A percentile compares a stretch with the other conserved stretches of the same genome.
Conservation (phyloP, 176 grass and related monocot genomes). For the Miscanthus lutarioriparius region DNA sequence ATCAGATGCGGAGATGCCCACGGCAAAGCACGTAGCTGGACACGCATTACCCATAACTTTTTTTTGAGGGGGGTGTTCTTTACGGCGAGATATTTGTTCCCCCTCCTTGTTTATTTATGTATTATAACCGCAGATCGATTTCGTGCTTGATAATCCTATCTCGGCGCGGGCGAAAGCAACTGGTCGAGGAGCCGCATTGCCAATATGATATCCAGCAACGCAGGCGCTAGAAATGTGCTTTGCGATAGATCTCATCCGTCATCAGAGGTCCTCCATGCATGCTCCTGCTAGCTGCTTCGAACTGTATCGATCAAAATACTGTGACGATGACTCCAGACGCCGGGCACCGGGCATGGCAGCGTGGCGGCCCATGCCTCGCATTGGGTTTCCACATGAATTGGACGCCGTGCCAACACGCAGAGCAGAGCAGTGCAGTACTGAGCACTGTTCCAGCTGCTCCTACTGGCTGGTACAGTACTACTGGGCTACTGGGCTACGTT, state of each 20-base stretch:
- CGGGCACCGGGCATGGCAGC: background rate
- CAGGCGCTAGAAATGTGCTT: background rate
- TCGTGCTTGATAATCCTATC: slow-evolving; percentile 18
- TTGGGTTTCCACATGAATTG: no score
- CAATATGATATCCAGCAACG: background rate
- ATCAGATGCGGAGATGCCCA: slow-evolving; percentile 33
- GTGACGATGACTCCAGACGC: background rate
- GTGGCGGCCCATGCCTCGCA: slow-evolving; percentile 3
- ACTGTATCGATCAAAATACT: no score
- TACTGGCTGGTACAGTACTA: no score
- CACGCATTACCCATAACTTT: slow-evolving; percentile 35
- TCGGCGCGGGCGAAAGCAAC: slow-evolving; percentile 6
- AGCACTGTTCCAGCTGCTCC: background rate
- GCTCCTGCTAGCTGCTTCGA: no score
- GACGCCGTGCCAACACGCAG: slow-evolving; percentile 12
- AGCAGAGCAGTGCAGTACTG: no score
- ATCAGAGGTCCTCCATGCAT: background rate
- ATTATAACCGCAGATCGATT: background rate
- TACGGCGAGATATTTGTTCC: slow-evolving; percentile 15
- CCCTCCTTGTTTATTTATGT: background rate
- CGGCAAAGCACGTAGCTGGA: slow-evolving; percentile 38
- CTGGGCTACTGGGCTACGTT: no score
- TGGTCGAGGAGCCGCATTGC: background rate
- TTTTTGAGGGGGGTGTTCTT: background rate
- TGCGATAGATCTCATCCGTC: background rate